phyloP scores from a whole-genome alignment of 495 filamentous ascomycete species.

The Podospora conica region DNA sequence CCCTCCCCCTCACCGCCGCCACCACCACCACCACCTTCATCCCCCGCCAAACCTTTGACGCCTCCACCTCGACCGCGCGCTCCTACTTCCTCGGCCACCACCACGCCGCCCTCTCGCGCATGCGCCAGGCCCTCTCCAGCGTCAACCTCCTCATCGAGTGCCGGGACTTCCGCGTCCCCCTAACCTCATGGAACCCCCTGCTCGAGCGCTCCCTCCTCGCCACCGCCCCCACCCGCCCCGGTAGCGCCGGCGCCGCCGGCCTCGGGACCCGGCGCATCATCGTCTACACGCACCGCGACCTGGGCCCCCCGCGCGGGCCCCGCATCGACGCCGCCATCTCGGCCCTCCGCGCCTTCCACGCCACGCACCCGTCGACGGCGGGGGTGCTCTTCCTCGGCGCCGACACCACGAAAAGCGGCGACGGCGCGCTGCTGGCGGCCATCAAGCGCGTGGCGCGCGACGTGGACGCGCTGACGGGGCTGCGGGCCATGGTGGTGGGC shows the following conservation, averaged over 20 bases:
- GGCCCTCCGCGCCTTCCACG: slow-evolving; percentile 23
- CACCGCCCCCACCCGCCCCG: slow-evolving; percentile 41
- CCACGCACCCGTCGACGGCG: too few species aligned
- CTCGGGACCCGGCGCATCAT: slow-evolving; percentile 49
- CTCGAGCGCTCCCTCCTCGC: slow-evolving; percentile 71
- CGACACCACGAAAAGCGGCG: slow-evolving; percentile 20
- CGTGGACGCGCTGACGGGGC: slow-evolving; percentile 44
- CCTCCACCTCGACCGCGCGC: slow-evolving; percentile 59
- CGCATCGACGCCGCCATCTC: slow-evolving; percentile 5
- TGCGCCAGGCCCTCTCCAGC: slow-evolving; percentile 73
- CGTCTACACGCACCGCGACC: slow-evolving; percentile 87
- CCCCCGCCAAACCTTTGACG: slow-evolving; percentile 65
- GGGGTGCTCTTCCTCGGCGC: slow-evolving; percentile 58
- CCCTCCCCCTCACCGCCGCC: slow-evolving; percentile 21
- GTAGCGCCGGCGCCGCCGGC: too few species aligned
- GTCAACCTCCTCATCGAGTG: slow-evolving; percentile 92
- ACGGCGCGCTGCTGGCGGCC: slow-evolving; percentile 24
- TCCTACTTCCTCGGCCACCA: slow-evolving; percentile 99
- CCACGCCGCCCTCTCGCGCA: slow-evolving; percentile 69
- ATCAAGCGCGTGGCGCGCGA: slow-evolving; percentile 30
- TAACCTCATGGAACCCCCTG: slow-evolving; percentile 84
- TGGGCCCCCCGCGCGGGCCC: slow-evolving; percentile 41
- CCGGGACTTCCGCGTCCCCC: slow-evolving; percentile 83
- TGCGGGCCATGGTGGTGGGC: slow-evolving; percentile 79
- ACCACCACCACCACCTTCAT: slow-evolving; percentile 47